Conservation (phyloP, 176 grass and related monocot species). For the Areca catechu region DNA sequence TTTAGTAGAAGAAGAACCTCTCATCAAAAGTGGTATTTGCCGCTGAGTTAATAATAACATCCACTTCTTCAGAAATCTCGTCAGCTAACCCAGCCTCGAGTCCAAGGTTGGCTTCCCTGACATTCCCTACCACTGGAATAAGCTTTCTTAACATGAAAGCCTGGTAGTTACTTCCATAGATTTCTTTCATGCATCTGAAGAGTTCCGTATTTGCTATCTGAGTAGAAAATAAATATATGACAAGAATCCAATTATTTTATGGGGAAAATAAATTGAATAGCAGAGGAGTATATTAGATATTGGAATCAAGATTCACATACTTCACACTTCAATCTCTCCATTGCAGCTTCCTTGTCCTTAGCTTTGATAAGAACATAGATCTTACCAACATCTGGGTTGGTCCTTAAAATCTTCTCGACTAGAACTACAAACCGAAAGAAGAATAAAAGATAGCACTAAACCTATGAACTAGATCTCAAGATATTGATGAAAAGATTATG, state of each 20-base stretch:
- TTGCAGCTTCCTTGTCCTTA: conserved; percentile 52
- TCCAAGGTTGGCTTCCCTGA: conserved; percentile 66
- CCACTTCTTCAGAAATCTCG: conserved; percentile 50
- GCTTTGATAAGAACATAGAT: conserved; percentile 90
- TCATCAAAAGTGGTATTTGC: conserved; percentile 95
- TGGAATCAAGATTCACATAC: conserved; percentile 15
- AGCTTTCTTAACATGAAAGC: conserved; percentile 52
- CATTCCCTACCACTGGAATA: conserved; percentile 72
- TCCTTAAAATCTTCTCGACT: conserved; percentile 84
- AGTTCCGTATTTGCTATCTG: conserved; percentile 74
- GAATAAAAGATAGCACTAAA: background rate
- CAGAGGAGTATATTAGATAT: background rate
- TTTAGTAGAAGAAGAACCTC: conserved; percentile 33
- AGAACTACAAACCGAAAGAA: conserved; percentile 37
- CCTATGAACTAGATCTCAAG: too few relatives aligned
- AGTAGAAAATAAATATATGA: background rate
- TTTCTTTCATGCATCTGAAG: conserved; percentile 55
- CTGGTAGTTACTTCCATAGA: conserved; percentile 61
- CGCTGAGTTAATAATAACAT: conserved; percentile 74
- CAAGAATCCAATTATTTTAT: background rate
- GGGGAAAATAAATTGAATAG: background rate
- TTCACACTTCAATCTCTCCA: conserved; percentile 51
- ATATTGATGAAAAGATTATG: background rate
- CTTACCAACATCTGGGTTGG: conserved; percentile 62
- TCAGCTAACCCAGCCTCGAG: conserved; percentile 48